Evolutionary conservation across 2,329 filamentous ascomycete genomes (phyloP), one percentile per base, ranked within the genome.

Genomic region (Erysiphe pulchra): DNA sequence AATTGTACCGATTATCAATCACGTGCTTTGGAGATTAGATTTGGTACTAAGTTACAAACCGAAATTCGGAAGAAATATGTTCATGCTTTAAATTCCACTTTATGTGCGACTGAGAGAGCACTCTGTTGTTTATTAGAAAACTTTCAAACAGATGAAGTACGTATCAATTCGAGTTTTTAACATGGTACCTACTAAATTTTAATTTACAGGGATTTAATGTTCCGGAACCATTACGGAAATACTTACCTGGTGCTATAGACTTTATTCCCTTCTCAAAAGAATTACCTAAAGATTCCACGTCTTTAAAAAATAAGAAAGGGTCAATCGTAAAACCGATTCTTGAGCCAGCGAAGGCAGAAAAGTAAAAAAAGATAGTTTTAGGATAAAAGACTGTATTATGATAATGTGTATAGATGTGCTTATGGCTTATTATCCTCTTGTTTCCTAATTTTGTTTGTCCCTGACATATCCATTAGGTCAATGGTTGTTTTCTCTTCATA

Each of bases 1-100:
- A 98, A 98, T 66, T 98, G 90, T 68, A 92, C 84, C 40, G 87
- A 95, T 61, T 95, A 95, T 67, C 90, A 98, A 67, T 85, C 84
- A 20, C 74, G 90, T 47, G 86, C 85, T 54, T 71, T 98, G 12
- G 87, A 95, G 62, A 92, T 98, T 55, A 75, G 90, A 48, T 93
- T 78, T 56, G 87, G 90, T 42, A 70, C 75, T 49, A 95, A 94
- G 71, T 81, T 78, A 59, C 77, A 81, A 62, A 86, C 77, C 28
- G 83, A 86, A 52, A 69, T 71, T 48, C 79, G 79, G 62, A 98
- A 95, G 73, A 79, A 84, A 53, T 98, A 94, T 59, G 86, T 92
- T 34, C 90, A 98, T 63, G 83, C 81, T 37, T 68, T 94, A 49
- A 94, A 94, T 65, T 80, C 81, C 50, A 93, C 81, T 17, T 68